Base-by-base conservation (phyloP, 2,329 filamentous ascomycete species). In the Cordyceps cateniannulata region DNA sequence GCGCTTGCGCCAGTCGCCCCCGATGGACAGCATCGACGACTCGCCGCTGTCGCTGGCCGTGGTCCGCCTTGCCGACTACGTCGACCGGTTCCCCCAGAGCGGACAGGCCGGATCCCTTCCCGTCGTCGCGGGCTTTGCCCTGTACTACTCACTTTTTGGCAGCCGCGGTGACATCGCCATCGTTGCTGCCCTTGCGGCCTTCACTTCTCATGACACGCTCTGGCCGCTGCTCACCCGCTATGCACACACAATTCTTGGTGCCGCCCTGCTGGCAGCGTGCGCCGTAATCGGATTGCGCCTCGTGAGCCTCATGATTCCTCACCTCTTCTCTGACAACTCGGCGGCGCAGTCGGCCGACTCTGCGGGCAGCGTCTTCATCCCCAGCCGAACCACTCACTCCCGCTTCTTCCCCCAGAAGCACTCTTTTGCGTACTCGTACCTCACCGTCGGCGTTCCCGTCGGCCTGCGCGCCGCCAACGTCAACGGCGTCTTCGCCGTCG, bases 361-460 rank as follows among this genome's bases (percentile, higher is more conserved):
- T 16, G 61, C 61, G 40, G 61, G 59, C n/a, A 80, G 83, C 3
- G 72, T 85, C 60, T 73, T 92, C 14, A 83, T 91, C 47, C 86
- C 87, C 8, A 85, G 85, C 66, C 77, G 75, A 49, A 90, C 85
- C 16, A 85, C 80, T 2, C 89, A 92, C 69, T 76, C 81, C 4
- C 79, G 88, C 20, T 69, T 88, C n/a, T 85, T 87, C 61, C 89
- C 89, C 0, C 79, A 84, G 68, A 83, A 81, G 62, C 86, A 91
- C 69, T 80, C 80, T 0, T 92, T 93, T 68, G 77, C 77, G 1
- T 90, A 91, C 69, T 85, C 86, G 0, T 91, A 91, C 22, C 57
- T 62, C 10, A 52, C 44, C 24, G 51, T 56, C 4, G 57, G 62
- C 8, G 32, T 61, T 3, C 47, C 52, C 9, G 47, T 61, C 20